Conservation (phyloP, 2,329 filamentous ascomycete genomes). For the Paracorniculantispora psalliotae region DNA sequence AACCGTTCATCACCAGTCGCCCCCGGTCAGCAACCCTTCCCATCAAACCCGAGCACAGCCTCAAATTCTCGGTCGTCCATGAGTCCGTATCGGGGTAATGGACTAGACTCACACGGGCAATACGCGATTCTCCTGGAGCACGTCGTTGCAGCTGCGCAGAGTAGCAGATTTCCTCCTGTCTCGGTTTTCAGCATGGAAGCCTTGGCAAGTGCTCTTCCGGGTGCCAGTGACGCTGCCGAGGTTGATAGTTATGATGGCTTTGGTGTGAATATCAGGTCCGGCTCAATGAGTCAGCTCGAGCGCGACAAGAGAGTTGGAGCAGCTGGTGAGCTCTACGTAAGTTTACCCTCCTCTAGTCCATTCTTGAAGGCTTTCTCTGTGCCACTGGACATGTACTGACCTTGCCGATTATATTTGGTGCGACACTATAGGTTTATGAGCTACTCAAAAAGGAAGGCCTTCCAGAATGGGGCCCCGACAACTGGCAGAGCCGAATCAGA, state of each 20-base stretch:
- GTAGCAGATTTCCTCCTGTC: neutral
- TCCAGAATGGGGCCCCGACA: slow-evolving; percentile 29
- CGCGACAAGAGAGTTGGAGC: slow-evolving; percentile 22
- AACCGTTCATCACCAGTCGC: neutral
- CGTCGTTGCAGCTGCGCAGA: neutral
- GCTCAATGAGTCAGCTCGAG: slow-evolving; percentile 18
- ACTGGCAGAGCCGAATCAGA: slow-evolving; percentile 45
- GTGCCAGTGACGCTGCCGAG: neutral
- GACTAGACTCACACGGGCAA: neutral
- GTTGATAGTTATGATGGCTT: slow-evolving; percentile 17
- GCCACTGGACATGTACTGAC: neutral
- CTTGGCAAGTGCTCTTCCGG: neutral
- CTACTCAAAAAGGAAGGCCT: slow-evolving; percentile 27
- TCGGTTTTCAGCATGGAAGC: neutral
- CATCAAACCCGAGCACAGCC: neutral
- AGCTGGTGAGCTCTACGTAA: slow-evolving; percentile 22
- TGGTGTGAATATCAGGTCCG: slow-evolving; percentile 14
- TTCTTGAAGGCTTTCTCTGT: neutral
- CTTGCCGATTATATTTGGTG: neutral
- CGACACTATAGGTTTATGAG: slow-evolving; percentile 33
- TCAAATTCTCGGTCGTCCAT: neutral
- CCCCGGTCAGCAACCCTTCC: neutral
- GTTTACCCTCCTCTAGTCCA: neutral
- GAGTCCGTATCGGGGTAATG: neutral
- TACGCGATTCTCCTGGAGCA: neutral